Evolutionary conservation across 352 stramenopile species (phyloP).

Genomic region (Pythium guiyangense): DNA sequence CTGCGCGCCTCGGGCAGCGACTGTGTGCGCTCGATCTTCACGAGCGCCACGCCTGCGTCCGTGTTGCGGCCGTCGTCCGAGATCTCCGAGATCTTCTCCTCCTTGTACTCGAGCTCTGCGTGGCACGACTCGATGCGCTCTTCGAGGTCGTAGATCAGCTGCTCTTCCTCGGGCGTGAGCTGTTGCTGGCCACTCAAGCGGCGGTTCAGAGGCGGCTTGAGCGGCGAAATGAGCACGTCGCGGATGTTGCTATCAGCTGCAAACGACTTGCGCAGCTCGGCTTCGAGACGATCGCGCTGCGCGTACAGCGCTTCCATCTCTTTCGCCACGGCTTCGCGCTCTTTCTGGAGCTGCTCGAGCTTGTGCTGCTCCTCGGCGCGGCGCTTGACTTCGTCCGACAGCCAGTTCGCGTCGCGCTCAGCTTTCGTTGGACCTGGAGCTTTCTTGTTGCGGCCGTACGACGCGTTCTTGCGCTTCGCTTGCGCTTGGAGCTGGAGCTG

Average conservation of each 20-base stretch:
- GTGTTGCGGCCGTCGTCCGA: constrained; percentile 37
- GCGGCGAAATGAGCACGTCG: constrained; percentile 73
- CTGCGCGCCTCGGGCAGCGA: constrained; percentile 79
- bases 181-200: constrained; percentile 46
- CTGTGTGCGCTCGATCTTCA: constrained; percentile 80
- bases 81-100: constrained; percentile 86
- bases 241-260: constrained; percentile 60
- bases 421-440: constrained; percentile 19
- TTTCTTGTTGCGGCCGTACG: constrained; percentile 49
- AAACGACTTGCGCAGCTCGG: constrained; percentile 62
- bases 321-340: constrained; percentile 68
- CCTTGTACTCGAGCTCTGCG: constrained; percentile 85
- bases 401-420: constrained; percentile 67
- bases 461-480: constrained; percentile 57
- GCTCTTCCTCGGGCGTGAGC: constrained; percentile 76
- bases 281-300: constrained; percentile 65
- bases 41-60: constrained; percentile 43
- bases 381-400: constrained; percentile 83
- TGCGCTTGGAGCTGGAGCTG: constrained; percentile 75
- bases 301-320: constrained; percentile 81
- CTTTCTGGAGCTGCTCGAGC: constrained; percentile 75
- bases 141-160: constrained; percentile 78
- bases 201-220: constrained; percentile 41
- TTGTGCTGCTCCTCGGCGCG: constrained; percentile 81
- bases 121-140: constrained; percentile 85